Base-by-base conservation (phyloP, 345 rosid genomes). In the Crucihimalaya himalaica region DNA sequence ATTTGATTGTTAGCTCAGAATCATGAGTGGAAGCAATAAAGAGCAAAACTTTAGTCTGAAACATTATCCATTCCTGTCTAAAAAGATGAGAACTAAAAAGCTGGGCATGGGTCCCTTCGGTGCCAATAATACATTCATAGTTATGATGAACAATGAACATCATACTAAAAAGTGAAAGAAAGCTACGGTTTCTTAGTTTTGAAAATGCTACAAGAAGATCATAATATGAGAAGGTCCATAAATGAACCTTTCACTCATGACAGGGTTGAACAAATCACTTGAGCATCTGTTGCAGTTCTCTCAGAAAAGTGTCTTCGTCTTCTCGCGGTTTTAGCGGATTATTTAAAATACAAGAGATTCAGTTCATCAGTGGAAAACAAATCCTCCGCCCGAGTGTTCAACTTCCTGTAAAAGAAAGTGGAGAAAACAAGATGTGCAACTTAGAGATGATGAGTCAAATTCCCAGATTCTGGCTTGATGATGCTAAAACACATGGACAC, bases 381-480 rank as follows among this genome's bases (percentile, higher is more conserved):
- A 62, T 29, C 99, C 97, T 14, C 98, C 99, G 5, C 94, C 98
- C 0, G 99, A 88, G 78, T 87, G 89, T 72, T 95, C 99, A 29
- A 95, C 92, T 80, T 95, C 97, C 99, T 95, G 92, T 43, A 75
- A 81, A 70, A 51, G 5, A 8, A 8, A 6, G 50, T 23, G 34
- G 21, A 37, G 37, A 21, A 65, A 47, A 72, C 31, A 75, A 21
- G 35, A 37, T 11, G 0, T 29, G 13, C 29, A 47, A 34, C 11
- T 31, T 48, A 71, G 43, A 55, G 18, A 57, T 62, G 29, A 29
- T 54, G 29, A 35, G 15, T 39, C 59, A 20, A 56, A 54, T 34
- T 40, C 52, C 62, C 34, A 50, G 14, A 27, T 47, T 80, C 35
- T 45, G 23, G 35, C 31, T 45, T 35, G 34, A 66, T 56, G 42